A percentile compares a stretch with the other conserved stretches of the same genome.
Conservation (phyloP, 768 basidiomycete species). For the Boletus vinaceobasis region DNA sequence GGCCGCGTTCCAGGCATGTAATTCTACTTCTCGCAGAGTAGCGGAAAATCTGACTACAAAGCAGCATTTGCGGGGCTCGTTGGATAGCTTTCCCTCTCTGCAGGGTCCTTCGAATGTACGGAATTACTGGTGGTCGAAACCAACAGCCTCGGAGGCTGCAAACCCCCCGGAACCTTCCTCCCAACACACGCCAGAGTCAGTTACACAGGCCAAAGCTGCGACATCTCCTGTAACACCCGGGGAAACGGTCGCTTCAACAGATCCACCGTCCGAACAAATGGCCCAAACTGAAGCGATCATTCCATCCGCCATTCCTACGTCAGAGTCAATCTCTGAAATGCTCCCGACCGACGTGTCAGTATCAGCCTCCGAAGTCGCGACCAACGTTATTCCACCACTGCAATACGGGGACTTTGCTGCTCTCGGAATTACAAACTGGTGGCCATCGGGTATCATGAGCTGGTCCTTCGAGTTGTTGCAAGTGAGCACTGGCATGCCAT, state of each 20-base stretch:
- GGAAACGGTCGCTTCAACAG: not conserved
- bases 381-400: constrained; percentile 42
- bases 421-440: constrained; percentile 63
- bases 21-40: not conserved
- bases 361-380: constrained; percentile 15
- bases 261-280: not conserved
- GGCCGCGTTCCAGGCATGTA: constrained; percentile 20
- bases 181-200: constrained; percentile 7
- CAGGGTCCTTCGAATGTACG: constrained; percentile 19
- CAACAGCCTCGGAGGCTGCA: constrained; percentile 4
- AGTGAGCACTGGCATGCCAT: constrained; percentile 67
- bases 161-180: not conserved
- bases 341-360: constrained; percentile 7
- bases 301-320: not conserved
- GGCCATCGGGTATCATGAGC: constrained; percentile 60
- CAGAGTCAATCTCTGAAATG: constrained; percentile 4
- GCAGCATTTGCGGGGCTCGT: constrained; percentile 5
- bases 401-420: constrained; percentile 72
- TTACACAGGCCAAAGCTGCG: not conserved
- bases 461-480: constrained; percentile 68
- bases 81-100: constrained; percentile 1
- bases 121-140: constrained; percentile 34
- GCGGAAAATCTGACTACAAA: constrained; percentile 1
- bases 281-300: not conserved
- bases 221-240: not conserved